These are phyloP conservation scores for Russula brevipes DNA, from an alignment of 768 basidiomycete species.

Conservation along the genomic window DNA sequence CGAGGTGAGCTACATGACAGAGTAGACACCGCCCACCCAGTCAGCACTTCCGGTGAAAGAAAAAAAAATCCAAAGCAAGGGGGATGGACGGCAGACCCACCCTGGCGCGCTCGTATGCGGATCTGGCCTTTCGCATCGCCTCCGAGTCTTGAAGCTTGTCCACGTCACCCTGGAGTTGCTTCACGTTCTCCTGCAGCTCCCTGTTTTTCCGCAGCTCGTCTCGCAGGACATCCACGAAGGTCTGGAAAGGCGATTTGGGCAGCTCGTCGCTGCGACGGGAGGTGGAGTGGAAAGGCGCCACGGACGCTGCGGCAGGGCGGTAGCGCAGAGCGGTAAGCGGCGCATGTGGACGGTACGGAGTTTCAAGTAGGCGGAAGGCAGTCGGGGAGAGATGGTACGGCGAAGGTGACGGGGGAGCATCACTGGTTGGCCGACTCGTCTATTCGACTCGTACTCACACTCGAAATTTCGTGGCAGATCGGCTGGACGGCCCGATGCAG, in stretches of 20 bases:
- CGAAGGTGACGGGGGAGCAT: conserved; percentile 44
- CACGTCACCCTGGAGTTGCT: conserved; percentile 95
- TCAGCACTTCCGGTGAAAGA: not conserved
- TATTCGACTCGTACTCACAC: no score
- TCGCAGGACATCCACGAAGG: conserved; percentile 89
- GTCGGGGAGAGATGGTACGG: conserved; percentile 34
- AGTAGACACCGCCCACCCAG: not conserved
- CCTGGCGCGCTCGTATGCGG: conserved; percentile 90
- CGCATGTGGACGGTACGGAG: conserved; percentile 20
- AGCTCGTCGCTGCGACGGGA: conserved; percentile 55
- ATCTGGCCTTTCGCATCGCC: conserved; percentile 86
- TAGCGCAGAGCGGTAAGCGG: conserved; percentile 33
- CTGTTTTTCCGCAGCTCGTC: conserved; percentile 93
- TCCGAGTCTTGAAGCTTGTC: conserved; percentile 97
- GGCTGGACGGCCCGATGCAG: not conserved
- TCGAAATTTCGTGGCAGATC: conserved; percentile 1
- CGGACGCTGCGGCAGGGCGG: conserved; percentile 20
- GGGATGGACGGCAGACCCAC: conserved; percentile 42
- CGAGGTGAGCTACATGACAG: conserved; percentile 61
- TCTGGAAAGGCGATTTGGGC: conserved; percentile 91
- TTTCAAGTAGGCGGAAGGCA: conserved; percentile 28
- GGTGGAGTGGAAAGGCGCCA: conserved; percentile 56
- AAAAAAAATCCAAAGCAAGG: no score
- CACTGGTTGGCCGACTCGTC: not conserved
- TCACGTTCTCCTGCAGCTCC: conserved; percentile 93